A percentile compares a stretch with the other conserved stretches of the same genome.
Conservation (phyloP, 441 rosid genomes). For the Omphalea diandra region DNA sequence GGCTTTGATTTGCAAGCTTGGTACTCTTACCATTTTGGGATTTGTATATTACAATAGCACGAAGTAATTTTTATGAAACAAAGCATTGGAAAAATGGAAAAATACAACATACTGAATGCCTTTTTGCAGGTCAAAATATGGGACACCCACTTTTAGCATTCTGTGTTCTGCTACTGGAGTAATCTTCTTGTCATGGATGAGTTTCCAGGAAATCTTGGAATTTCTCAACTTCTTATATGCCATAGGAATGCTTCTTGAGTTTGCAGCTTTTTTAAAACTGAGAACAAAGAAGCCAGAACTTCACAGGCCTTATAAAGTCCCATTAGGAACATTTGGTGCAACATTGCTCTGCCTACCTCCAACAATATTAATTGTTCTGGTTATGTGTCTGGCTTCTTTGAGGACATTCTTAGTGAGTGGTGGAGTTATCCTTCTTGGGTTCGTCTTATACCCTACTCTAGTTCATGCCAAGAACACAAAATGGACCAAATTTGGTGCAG, state of each 20-base stretch:
- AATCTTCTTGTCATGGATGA: conserved; percentile 86
- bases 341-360: conserved; percentile 68
- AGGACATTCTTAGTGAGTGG: conserved; percentile 63
- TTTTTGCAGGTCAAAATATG: conserved; percentile 62
- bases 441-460: conserved; percentile 53
- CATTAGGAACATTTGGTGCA: conserved; percentile 63
- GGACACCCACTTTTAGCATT: conserved; percentile 90
- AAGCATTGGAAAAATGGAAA: not conserved
- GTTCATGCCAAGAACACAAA: conserved; percentile 46
- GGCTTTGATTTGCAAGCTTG: too few species aligned
- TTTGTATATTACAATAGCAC: too few species aligned
- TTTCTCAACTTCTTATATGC: conserved; percentile 80
- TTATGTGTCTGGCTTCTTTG: conserved; percentile 69
- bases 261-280: conserved; percentile 76
- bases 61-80: too few species aligned
- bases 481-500: conserved; percentile 46
- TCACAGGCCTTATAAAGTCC: conserved; percentile 72
- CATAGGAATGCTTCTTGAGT: conserved; percentile 84
- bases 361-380: conserved; percentile 61
- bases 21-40: too few species aligned
- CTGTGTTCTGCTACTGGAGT: conserved; percentile 86
- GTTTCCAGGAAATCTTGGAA: conserved; percentile 87
- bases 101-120: not conserved
- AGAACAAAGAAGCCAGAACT: conserved; percentile 77
- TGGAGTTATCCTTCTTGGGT: conserved; percentile 47